Evolutionary conservation across 331 rosid species (phyloP), one percentile per base, ranked within the genome.

Genomic region (Malus hybrid): DNA sequence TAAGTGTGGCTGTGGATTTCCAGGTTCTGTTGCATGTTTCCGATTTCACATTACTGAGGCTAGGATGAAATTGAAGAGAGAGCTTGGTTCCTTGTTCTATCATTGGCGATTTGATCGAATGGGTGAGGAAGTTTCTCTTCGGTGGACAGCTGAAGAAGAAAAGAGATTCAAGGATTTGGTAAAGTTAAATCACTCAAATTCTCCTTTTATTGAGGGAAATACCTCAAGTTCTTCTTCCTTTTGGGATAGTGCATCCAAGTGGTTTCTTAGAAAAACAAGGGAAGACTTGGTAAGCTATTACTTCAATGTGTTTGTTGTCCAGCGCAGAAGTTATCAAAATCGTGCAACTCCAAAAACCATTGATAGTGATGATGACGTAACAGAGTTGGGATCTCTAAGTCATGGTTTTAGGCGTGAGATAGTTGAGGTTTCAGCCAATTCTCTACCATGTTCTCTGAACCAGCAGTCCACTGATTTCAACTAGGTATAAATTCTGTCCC

Each of bases 101-200:
- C 86, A n/a, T 18, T 94, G 97, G 96, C 82, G 86, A 77, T 89
- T 94, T 72, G 77, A 89, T 85, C 77, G 71, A 5, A 94, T 89
- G 97, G 97, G 97, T 3, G 99, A 94, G 85, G 97, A 89, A 70
- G 86, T 90, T 85, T 90, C 90, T 6, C 97, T 94, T 81, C 88
- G 73, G 64, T 94, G 99, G 99, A 94, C 92, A 19, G 9, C 74
- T 52, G 90, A 69, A 32, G 97, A 92, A 65, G 97, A 92, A 77
- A 85, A 80, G 79, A 87, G 77, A 82, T 92, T 90, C 75, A 87
- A 85, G 87, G 83, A 85, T 78, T 70, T 87, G 66, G 82, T 93
- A 81, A 84, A 29, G 63, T 78, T 81, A 65, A 52, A 52, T 52
- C 57, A 52, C 57, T 52, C 10, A 52, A 52, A 52, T 16, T 52